A percentile compares a stretch with the other conserved stretches of the same genome.
Evolutionary conservation across 768 basidiomycete species (phyloP).

Genomic region (Podaxis sp.): DNA sequence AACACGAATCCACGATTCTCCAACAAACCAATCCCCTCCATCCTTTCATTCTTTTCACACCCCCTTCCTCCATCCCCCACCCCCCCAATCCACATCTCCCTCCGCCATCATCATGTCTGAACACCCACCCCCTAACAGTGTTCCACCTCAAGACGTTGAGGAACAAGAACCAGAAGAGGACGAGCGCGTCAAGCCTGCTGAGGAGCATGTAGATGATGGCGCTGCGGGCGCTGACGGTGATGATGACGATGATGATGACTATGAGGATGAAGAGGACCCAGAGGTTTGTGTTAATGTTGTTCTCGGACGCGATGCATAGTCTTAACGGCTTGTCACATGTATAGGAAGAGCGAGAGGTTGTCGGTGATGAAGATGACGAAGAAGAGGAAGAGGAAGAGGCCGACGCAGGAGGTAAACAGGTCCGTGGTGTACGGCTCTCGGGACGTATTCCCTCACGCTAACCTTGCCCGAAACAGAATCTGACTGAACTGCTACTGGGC

Average conservation of each 20-base stretch:
- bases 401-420: background rate
- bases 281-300: background rate
- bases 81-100: background rate
- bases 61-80: background rate
- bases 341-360: conserved; percentile 5
- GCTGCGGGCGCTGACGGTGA: background rate
- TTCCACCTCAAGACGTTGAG: conserved; percentile 4
- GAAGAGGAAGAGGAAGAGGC: conserved; percentile 1
- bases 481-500: conserved; percentile 7
- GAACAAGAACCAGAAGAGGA: background rate
- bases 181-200: conserved; percentile 2
- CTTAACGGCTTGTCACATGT: background rate
- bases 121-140: background rate
- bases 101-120: conserved; percentile 5
- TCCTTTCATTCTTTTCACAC: conserved; percentile 6
- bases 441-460: background rate
- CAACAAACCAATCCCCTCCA: conserved; percentile 9
- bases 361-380: conserved; percentile 4
- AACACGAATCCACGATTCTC: conserved; percentile 11
- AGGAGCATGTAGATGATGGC: background rate
- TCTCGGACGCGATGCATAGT: background rate
- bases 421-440: background rate
- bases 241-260: conserved; percentile 7
- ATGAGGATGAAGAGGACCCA: conserved; percentile 8
- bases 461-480: background rate